These are phyloP conservation scores for Capsicum rhomboideum DNA, from an alignment of 257 asterid species.

Conservation along the genomic window DNA sequence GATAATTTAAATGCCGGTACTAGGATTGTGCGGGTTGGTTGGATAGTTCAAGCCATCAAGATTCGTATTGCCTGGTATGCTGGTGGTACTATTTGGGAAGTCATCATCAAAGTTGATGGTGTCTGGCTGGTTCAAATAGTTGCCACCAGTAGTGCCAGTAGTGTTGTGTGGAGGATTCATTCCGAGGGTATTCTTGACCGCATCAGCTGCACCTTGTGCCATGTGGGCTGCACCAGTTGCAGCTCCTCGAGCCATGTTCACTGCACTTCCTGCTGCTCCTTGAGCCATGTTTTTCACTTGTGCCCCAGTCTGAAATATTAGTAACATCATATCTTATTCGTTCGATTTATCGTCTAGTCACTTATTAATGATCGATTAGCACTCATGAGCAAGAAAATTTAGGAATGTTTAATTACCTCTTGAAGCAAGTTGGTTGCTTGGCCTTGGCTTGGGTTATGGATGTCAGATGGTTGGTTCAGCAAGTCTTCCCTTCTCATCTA, in stretches of 20 bases:
- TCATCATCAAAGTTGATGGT: background rate
- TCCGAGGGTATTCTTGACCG: conserved; percentile 49
- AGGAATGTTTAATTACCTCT: conserved; percentile 32
- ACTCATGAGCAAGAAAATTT: background rate
- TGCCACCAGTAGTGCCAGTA: background rate
- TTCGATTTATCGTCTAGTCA: background rate
- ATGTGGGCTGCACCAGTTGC: conserved; percentile 41
- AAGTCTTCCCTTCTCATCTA: conserved; percentile 47
- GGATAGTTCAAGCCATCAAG: background rate
- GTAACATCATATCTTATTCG: background rate
- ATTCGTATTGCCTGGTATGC: background rate
- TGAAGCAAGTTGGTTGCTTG: conserved; percentile 36
- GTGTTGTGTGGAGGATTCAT: conserved; percentile 16
- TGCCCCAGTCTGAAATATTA: conserved; percentile 36
- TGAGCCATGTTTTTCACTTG: conserved; percentile 48
- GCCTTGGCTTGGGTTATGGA: conserved; percentile 19
- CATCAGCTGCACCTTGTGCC: conserved; percentile 58
- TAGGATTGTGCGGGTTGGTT: background rate
- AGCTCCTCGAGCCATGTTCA: conserved; percentile 40
- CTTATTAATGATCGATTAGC: background rate
- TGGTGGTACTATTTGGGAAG: background rate
- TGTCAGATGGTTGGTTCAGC: conserved; percentile 21
- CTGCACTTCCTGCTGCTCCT: conserved; percentile 41
- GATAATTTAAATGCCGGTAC: background rate
- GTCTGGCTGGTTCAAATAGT: background rate